Conservation (phyloP, 2,329 filamentous ascomycete species). For the Drechslera avenae region DNA sequence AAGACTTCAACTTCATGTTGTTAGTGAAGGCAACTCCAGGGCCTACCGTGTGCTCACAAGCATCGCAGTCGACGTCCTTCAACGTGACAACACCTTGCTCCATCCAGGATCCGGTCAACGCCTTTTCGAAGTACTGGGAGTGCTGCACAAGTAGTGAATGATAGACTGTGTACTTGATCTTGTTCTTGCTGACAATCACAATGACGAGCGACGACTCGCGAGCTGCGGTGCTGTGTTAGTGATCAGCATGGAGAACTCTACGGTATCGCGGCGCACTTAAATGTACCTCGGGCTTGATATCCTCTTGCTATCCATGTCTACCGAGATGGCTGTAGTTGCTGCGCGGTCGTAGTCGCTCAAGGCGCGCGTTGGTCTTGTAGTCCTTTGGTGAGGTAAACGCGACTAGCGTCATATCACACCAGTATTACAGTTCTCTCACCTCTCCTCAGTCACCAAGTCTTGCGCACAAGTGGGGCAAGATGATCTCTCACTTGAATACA, state of each 20-base stretch:
- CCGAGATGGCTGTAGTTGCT: no score
- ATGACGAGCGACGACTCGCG: background rate
- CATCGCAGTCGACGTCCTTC: conserved; percentile 14
- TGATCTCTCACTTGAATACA: no score
- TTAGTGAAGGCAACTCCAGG: background rate
- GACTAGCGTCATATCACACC: no score
- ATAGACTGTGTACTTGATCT: conserved; percentile 16
- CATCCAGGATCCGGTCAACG: conserved; percentile 16
- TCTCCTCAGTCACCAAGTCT: no score
- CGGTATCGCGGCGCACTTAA: no score
- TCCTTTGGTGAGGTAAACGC: no score
- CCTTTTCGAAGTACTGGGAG: conserved; percentile 25
- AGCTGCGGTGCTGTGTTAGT: background rate
- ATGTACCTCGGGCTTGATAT: no score
- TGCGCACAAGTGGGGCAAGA: no score
- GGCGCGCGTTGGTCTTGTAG: no score
- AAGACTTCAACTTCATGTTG: conserved; percentile 13
- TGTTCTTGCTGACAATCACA: conserved; percentile 6
- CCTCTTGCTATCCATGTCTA: no score
- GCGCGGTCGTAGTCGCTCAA: no score
- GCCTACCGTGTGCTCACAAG: background rate
- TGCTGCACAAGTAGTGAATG: conserved; percentile 16
- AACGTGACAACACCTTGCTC: conserved; percentile 16
- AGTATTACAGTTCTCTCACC: no score
- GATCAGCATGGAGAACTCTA: background rate